Evolutionary conservation across 768 basidiomycete genomes (phyloP), one percentile per base, ranked within the genome.

Genomic region (Postia placenta): DNA sequence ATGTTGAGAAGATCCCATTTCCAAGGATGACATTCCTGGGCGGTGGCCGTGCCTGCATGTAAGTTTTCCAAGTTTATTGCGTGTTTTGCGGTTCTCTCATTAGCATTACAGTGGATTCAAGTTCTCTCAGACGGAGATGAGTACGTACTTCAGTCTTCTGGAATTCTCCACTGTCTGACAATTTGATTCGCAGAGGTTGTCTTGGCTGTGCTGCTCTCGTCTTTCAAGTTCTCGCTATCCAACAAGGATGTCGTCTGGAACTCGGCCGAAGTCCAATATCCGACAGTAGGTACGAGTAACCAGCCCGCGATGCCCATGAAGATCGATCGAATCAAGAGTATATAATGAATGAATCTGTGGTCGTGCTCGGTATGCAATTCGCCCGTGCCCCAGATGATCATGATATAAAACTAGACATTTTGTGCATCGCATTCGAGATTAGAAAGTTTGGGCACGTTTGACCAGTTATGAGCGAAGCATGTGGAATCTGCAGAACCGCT

Each of bases 51-150:
- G 56, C 67, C 7, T 70, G 68, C 64, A 66, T 72, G 64, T 67
- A 35, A 42, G 67, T 52, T 11, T 9, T 45, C 42, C 43, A 2
- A 2, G 17, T 33, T 3, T 12, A 9, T 26, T 11, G 1, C 17
- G 22, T 26, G 11, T n/a, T n/a, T n/a, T n/a, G n/a, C n/a, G n/a
- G n/a, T n/a, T n/a, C n/a, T n/a, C n/a, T n/a, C n/a, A n/a, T n/a
- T n/a, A 9, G 17, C 3, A 15, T n/a, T 30, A 4, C 51, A 70
- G 67, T 22, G 73, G 72, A 40, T 73, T 73, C 63, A 71, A 72
- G 49, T 73, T 71, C 56, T 67, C 71, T 1, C 67, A 70, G 50
- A 56, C 73, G 15, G 71, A 72, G 51, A 72, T 71, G 63, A 74
- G 73, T 72, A 20, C 9, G 39, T 20, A 17, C 39, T 9, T 35